Conservation (phyloP, 1,284 basidiomycete species). For the Ganoderma multipileum region DNA sequence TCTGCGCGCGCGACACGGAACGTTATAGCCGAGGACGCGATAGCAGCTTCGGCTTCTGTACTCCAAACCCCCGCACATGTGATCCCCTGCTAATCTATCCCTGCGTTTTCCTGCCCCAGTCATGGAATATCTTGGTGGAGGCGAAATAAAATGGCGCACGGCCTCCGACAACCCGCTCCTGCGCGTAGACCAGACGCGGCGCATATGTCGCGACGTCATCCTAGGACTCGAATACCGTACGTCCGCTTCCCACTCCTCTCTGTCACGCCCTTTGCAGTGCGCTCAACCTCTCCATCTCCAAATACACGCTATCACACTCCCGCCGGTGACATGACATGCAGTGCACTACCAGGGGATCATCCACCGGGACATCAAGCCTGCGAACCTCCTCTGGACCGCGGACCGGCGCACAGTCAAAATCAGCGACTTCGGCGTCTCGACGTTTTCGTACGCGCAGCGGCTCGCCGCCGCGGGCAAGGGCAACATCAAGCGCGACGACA, state of each 20-base stretch:
- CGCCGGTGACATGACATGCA: constrained; percentile 39
- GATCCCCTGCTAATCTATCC: background rate
- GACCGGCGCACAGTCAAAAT: constrained; percentile 93
- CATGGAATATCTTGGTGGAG: constrained; percentile 95
- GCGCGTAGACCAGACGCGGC: constrained; percentile 82
- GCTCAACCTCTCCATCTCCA: constrained; percentile 10
- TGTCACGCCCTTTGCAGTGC: constrained; percentile 5
- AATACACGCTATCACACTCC: constrained; percentile 12
- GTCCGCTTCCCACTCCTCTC: constrained; percentile 41
- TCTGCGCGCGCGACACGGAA: background rate
- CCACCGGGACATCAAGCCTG: constrained; percentile 99
- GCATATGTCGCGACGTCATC: constrained; percentile 91
- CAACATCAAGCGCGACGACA: constrained; percentile 46
- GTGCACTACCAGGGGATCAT: constrained; percentile 98
- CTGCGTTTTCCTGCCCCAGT: constrained; percentile 53
- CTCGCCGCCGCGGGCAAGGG: constrained; percentile 58
- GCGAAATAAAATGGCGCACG: constrained; percentile 91
- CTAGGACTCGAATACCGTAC: constrained; percentile 92
- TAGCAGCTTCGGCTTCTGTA: constrained; percentile 5
- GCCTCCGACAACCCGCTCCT: constrained; percentile 73
- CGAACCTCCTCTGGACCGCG: constrained; percentile 91
- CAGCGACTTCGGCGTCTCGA: constrained; percentile 96
- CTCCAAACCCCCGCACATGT: background rate
- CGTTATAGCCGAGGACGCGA: constrained; percentile 1
- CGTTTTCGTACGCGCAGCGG: constrained; percentile 89